A percentile compares a stretch with the other conserved stretches of the same genome.
Evolutionary conservation across 768 basidiomycete genomes (phyloP).

Genomic region (Tricholoma sp.): DNA sequence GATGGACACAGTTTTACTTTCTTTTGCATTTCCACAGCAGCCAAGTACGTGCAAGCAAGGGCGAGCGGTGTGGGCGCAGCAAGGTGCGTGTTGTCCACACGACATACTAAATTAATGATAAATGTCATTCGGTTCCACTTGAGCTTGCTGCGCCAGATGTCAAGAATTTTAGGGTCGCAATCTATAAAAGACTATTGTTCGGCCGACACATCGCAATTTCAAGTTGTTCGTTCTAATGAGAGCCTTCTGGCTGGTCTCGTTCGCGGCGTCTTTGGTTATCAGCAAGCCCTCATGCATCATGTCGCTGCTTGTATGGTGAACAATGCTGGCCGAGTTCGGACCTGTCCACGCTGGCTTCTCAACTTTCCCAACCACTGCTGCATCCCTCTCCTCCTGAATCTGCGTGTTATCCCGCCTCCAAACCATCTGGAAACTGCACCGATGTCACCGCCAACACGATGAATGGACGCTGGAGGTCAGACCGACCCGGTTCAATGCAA

Average conservation of each 20-base stretch:
- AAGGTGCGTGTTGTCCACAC: too few relatives aligned
- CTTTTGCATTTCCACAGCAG: too few relatives aligned
- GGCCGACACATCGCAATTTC: too few relatives aligned
- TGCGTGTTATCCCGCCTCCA: slow-evolving; percentile 33
- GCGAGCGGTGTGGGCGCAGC: too few relatives aligned
- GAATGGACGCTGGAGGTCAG: slow-evolving; percentile 36
- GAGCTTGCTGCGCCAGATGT: too few relatives aligned
- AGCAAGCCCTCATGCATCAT: slow-evolving; percentile 19
- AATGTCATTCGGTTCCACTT: too few relatives aligned
- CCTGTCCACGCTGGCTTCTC: slow-evolving; percentile 27
- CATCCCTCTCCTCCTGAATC: slow-evolving; percentile 35
- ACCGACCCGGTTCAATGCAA: slow-evolving; percentile 37
- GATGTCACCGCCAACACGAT: slow-evolving; percentile 21
- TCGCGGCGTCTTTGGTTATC: background rate
- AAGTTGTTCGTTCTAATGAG: background rate
- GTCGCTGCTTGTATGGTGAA: slow-evolving; percentile 36
- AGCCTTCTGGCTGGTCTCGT: background rate
- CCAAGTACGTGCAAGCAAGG: too few relatives aligned
- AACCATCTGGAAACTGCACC: slow-evolving; percentile 35
- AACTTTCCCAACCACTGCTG: slow-evolving; percentile 41
- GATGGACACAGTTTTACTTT: too few relatives aligned
- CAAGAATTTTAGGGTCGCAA: too few relatives aligned
- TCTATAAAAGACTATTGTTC: too few relatives aligned
- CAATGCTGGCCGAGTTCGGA: slow-evolving; percentile 39
- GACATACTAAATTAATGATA: too few relatives aligned